Percentiles rank a stretch among this genome's conserved stretches.
phyloP scores from a whole-genome alignment of 2,329 filamentous ascomycete genomes.

The Beauveria bassiana region DNA sequence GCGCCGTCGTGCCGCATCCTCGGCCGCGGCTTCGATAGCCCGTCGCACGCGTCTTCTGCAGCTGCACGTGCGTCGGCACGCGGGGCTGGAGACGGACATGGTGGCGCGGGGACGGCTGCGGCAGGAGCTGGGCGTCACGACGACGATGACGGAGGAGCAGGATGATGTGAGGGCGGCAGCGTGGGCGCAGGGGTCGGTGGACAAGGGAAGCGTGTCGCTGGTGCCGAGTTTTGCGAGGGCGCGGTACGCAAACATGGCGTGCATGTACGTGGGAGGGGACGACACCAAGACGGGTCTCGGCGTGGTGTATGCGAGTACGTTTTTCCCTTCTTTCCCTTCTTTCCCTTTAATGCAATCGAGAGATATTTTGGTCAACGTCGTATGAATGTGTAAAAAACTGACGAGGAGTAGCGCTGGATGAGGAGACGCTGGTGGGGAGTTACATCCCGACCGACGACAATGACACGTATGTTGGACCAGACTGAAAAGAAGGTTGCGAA shows the following conservation, averaged over 20 bases:
- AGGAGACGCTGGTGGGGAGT: conserved; percentile 27
- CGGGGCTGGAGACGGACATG: conserved; percentile 24
- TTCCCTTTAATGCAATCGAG: too few relatives aligned
- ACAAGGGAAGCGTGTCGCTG: conserved; percentile 34
- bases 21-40: conserved; percentile 20
- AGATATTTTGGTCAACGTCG: too few relatives aligned
- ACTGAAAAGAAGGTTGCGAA: neutral
- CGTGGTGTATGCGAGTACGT: conserved; percentile 38
- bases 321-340: neutral
- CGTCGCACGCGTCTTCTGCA: conserved; percentile 24
- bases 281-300: conserved; percentile 33
- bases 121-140: conserved; percentile 18
- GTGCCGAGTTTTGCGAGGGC: conserved; percentile 20
- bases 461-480: conserved; percentile 26
- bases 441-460: conserved; percentile 37
- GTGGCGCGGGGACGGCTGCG: conserved; percentile 22
- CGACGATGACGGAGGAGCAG: conserved; percentile 2
- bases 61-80: conserved; percentile 31
- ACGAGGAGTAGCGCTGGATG: conserved; percentile 24
- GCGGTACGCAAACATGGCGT: conserved; percentile 28
- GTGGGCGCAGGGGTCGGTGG: conserved; percentile 32
- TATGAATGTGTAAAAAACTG: neutral
- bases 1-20: conserved; percentile 41
- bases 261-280: conserved; percentile 32
- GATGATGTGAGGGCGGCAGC: conserved; percentile 22